A percentile compares a stretch with the other conserved stretches of the same genome.
Evolutionary conservation across 1,284 basidiomycete species (phyloP).

Genomic region (Moesziomyces parantarcticus): DNA sequence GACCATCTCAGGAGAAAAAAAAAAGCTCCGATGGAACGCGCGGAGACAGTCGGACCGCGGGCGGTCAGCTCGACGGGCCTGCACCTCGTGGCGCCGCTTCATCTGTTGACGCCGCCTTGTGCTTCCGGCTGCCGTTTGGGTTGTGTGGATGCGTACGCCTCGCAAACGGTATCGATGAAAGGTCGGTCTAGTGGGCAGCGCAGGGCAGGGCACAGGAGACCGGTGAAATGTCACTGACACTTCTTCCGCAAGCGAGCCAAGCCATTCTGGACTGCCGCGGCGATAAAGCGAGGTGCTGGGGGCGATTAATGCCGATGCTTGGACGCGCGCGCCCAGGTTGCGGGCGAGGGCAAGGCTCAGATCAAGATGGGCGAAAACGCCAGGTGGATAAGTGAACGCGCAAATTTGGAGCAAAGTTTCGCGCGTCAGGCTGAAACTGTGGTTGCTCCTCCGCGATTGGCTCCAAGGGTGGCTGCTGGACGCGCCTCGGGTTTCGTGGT

Average conservation of each 20-base stretch:
- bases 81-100: not conserved
- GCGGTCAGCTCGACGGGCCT: not conserved
- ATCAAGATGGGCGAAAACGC: no score
- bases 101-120: not conserved
- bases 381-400: no score
- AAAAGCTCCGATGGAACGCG: not conserved
- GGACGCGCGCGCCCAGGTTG: no score
- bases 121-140: not conserved
- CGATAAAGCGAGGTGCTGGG: not conserved
- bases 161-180: not conserved
- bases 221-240: no score
- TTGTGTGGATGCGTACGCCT: not conserved
- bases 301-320: not conserved
- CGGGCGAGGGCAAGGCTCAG: no score
- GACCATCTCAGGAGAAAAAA: not conserved
- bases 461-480: not conserved
- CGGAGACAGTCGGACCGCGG: not conserved
- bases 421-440: not conserved
- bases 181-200: constrained; percentile 1
- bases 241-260: no score
- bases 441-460: not conserved
- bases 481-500: not conserved
- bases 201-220: not conserved
- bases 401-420: not conserved
- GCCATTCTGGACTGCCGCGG: no score